Conservation (phyloP, 164 flowering plant genomes). For the Kalanchoe fedtschenkoi region DNA sequence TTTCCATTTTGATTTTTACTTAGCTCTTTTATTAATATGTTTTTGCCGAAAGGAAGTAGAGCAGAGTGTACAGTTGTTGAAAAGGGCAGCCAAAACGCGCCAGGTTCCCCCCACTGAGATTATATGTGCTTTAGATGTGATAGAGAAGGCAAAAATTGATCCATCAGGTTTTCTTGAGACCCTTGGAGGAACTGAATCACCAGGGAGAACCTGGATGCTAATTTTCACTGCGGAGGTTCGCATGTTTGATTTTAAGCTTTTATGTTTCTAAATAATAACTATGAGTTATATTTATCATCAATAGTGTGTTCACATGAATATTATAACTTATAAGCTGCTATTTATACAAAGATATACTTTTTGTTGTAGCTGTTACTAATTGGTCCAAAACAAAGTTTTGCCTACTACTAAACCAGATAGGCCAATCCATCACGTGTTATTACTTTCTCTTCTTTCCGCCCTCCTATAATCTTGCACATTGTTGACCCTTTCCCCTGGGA, state of each 20-base stretch:
- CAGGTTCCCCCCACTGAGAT: conserved; percentile 48
- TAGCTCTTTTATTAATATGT: neutral
- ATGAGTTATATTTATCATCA: no score
- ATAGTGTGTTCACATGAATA: no score
- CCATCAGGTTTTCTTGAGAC: conserved; percentile 55
- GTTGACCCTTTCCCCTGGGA: neutral
- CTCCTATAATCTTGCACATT: neutral
- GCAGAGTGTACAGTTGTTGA: conserved; percentile 65
- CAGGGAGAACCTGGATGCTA: conserved; percentile 98
- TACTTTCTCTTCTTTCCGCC: neutral
- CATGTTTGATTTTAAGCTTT: neutral
- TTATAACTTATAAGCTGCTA: no score
- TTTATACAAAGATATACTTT: no score
- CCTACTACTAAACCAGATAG: neutral
- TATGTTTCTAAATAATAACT: no score
- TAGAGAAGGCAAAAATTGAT: conserved; percentile 76
- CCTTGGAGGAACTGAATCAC: conserved; percentile 78
- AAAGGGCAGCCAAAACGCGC: conserved; percentile 78
- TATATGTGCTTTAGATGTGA: conserved; percentile 49
- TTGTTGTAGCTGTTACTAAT: no score
- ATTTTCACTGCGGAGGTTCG: conserved; percentile 73
- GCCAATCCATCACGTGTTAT: neutral
- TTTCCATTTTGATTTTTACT: neutral
- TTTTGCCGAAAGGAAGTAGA: conserved; percentile 39
- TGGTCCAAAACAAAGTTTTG: no score